These are phyloP conservation scores for Metschnikowia rubicola DNA, from an alignment of 805 yeast genomes.

Conservation along the genomic window DNA sequence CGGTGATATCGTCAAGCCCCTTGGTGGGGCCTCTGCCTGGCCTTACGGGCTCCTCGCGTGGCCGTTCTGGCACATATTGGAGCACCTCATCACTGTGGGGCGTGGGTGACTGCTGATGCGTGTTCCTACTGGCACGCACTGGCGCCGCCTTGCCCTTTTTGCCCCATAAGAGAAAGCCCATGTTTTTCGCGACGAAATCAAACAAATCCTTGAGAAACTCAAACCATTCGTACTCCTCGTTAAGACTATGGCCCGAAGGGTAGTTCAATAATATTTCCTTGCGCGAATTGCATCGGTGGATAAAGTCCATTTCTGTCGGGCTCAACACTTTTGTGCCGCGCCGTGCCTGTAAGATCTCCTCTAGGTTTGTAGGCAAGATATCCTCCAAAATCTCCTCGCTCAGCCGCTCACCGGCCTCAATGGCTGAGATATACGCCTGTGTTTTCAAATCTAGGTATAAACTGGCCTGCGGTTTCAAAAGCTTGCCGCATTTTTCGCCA, in stretches of 20 bases:
- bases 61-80: slow-evolving; percentile 1
- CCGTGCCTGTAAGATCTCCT: slow-evolving; percentile 41
- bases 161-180: slow-evolving; percentile 73
- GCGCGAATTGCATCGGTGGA: slow-evolving; percentile 68
- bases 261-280: slow-evolving; percentile 54
- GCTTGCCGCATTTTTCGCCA: slow-evolving; percentile 48
- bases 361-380: slow-evolving; percentile 67
- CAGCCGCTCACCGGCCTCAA: slow-evolving; percentile 61
- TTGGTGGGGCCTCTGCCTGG: slow-evolving; percentile 8
- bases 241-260: slow-evolving; percentile 48
- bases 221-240: slow-evolving; percentile 82
- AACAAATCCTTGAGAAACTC: slow-evolving; percentile 74
- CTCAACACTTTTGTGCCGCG: slow-evolving; percentile 45
- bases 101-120: slow-evolving; percentile 4
- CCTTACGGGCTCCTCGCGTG: neutral
- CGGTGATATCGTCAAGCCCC: slow-evolving; percentile 28
- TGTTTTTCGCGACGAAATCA: slow-evolving; percentile 72
- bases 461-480: slow-evolving; percentile 77
- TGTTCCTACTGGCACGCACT: neutral
- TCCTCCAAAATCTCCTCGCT: slow-evolving; percentile 67
- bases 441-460: slow-evolving; percentile 86
- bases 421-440: slow-evolving; percentile 88
- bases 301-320: slow-evolving; percentile 77
- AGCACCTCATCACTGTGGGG: slow-evolving; percentile 19
- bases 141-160: slow-evolving; percentile 33